Base-by-base conservation (phyloP, 371 early-diverging fungal genomes). In the Mycotypha africana region DNA sequence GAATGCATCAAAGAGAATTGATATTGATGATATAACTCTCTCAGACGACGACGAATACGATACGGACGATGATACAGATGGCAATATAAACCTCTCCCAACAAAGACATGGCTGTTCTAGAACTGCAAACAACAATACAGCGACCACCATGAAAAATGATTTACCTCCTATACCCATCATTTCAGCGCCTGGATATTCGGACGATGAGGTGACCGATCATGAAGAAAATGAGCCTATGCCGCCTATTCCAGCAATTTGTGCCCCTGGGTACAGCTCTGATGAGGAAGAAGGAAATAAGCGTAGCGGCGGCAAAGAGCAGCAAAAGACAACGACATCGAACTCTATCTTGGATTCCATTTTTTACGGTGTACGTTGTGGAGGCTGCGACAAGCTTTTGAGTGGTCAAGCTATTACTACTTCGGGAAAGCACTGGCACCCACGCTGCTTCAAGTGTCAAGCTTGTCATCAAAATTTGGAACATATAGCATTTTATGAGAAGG, bases 371-470 rank as follows among this genome's bases (percentile, higher is more conserved):
- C 56, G 60, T 1, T 82, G 83, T 42, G 65, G 62, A 1, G 76
- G 74, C 21, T 82, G 83, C 39, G 58, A 74, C 6, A 62, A 76
- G 17, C 62, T 71, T 1, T 68, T 80, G 26, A 55, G 66, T 12
- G 83, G 81, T 0, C 69, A 62, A 38, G 67, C 74, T 32, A 76
- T 89, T 22, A 72, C 72, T 5, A 88, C 88, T 2, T 68, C 82
- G 47, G 81, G 75, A 8, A 74, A 76, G 31, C 66, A 68, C 6
- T 89, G 86, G 86, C 89, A 89, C 45, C 62, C 82, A 12, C 75
- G 72, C 11, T 85, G 85, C 51, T 87, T 89, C 51, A 78, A 77
- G 24, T 89, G 89, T 59, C 74, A 60, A 25, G 62, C 84, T 5
- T 89, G 89, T 45, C 62, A 70, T 14, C 68, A 61, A 16, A 62